Evolutionary conservation across 495 filamentous ascomycete species (phyloP), one percentile per base, ranked within the genome.

Genomic region (Penicillium pulvis): DNA sequence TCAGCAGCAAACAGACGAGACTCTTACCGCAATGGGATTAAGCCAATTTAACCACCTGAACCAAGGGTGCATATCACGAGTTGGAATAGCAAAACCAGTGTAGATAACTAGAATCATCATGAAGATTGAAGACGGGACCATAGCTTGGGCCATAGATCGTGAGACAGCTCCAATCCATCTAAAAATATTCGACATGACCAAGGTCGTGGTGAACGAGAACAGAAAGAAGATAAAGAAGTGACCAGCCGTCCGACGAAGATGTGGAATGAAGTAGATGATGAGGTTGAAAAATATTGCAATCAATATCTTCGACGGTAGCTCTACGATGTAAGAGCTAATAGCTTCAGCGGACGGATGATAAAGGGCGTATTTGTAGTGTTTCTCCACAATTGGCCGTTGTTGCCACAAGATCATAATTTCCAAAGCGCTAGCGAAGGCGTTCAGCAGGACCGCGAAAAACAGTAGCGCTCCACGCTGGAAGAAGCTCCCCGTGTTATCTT

Each of bases 321-420:
- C 93, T 56, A 83, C 86, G 20, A 96, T 74, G 83, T 93, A 91
- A 12, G 87, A 91, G 3, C 92, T 84, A 51, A 95, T 80, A 2
- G 92, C 90, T 76, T 97, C 93, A 14, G 92, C 87, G 4, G 89
- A 91, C 1, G 92, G 90, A 67, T 96, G 93, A 64, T 97, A 96
- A 20, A 97, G 78, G n/a, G 93, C 93, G 68, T 96, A 97, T 58
- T 87, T 86, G 53, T 78, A 75, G 64, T 97, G 93, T 67, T 97
- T 97, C 66, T 97, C 92, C 55, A 97, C 91, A 64, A 97, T 96
- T 1, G 89, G 85, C 14, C 92, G 85, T 82, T 96, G 93, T 19
- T 87, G 83, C 70, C 91, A 96, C 5, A 96, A 81, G 6, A 89
- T 92, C 30, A 96, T 74, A 57, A 88, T 85, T 69, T 96, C 92